phyloP scores from a whole-genome alignment of 2,329 filamentous ascomycete species.

The Colletotrichum cereale region DNA sequence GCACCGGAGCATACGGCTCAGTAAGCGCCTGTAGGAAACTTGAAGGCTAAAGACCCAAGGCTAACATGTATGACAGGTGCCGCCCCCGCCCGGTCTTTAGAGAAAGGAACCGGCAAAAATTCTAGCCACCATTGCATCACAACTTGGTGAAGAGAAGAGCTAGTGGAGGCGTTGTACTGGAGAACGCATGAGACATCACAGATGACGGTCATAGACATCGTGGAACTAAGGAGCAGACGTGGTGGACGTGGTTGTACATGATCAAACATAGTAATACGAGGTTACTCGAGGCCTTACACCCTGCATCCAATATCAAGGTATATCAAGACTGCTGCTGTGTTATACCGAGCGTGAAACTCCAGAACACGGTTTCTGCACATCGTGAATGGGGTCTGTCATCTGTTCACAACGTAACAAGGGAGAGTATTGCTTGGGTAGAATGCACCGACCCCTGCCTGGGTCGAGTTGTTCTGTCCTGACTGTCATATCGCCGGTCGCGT shows the following conservation, averaged over 20 bases:
- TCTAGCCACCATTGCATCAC: neutral
- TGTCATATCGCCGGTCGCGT: neutral
- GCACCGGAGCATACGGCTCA: conserved; percentile 70
- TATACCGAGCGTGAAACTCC: neutral
- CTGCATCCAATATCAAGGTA: neutral
- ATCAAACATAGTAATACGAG: conserved; percentile 33
- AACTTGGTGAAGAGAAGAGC: neutral
- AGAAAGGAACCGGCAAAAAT: neutral
- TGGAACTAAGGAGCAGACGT: neutral
- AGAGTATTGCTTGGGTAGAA: neutral
- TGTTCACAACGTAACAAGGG: neutral
- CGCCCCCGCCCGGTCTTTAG: conserved; percentile 68
- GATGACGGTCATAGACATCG: neutral
- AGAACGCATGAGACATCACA: neutral
- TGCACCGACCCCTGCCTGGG: neutral
- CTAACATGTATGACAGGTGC: conserved; percentile 57
- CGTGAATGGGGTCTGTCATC: neutral
- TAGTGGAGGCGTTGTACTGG: neutral
- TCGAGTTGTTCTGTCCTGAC: neutral
- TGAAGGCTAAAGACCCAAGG: neutral
- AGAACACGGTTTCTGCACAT: neutral
- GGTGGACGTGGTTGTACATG: conserved; percentile 27
- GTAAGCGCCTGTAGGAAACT: conserved; percentile 59
- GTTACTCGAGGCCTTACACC: neutral
- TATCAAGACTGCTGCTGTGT: neutral